Conservation (phyloP, 2,329 filamentous ascomycete species). For the Xylaria sp. region DNA sequence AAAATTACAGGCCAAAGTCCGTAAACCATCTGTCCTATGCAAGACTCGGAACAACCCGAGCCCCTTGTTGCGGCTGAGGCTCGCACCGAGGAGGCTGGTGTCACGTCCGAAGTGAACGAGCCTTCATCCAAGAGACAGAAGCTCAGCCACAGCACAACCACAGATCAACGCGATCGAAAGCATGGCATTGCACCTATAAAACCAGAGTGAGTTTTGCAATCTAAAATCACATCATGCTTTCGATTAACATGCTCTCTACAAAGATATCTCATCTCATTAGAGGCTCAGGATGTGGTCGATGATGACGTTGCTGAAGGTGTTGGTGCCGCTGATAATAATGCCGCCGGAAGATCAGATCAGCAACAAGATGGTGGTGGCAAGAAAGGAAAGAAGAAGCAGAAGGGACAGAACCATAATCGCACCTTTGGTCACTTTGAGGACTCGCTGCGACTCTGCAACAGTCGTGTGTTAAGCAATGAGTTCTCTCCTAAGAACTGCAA, state of each 20-base stretch:
- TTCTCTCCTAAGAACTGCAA: conserved; percentile 82
- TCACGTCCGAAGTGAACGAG: conserved; percentile 50
- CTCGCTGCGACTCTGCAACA: conserved; percentile 79
- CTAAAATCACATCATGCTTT: background rate
- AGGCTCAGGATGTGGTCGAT: conserved; percentile 53
- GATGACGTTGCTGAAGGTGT: conserved; percentile 71
- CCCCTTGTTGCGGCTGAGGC: conserved; percentile 30
- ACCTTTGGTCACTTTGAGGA: conserved; percentile 84
- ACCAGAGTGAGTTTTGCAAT: conserved; percentile 49
- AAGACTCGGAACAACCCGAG: conserved; percentile 29
- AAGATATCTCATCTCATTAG: conserved; percentile 49
- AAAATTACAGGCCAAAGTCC: background rate
- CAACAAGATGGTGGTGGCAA: conserved; percentile 44
- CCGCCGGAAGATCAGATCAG: conserved; percentile 56
- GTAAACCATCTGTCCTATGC: conserved; percentile 17
- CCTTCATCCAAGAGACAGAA: conserved; percentile 70
- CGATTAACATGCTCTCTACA: conserved; percentile 3
- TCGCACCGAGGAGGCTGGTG: conserved; percentile 38
- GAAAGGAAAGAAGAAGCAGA: conserved; percentile 60
- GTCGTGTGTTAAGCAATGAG: conserved; percentile 75
- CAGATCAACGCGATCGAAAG: conserved; percentile 34
- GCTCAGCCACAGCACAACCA: conserved; percentile 53
- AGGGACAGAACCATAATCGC: conserved; percentile 84
- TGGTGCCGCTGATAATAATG: conserved; percentile 67
- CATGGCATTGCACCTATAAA: conserved; percentile 52